phyloP scores from a whole-genome alignment of 2,329 filamentous ascomycete species.

The Ustilaginoidea virens region DNA sequence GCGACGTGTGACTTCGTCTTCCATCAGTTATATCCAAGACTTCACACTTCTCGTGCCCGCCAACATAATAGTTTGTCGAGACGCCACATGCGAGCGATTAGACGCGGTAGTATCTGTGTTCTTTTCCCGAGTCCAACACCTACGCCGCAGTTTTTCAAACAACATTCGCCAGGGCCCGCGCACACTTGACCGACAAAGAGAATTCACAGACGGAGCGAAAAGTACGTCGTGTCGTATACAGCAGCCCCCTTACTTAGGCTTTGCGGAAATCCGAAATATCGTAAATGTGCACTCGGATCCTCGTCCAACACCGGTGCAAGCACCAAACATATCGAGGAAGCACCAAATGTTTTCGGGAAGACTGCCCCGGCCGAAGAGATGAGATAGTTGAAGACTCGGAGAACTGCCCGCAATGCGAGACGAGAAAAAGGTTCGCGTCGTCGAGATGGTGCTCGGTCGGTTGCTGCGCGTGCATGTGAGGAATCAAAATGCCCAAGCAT shows the following conservation, averaged over 20 bases:
- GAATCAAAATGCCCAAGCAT: neutral
- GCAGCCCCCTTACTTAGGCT: neutral
- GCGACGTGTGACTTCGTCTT: no score
- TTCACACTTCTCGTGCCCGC: no score
- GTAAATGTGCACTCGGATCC: slow-evolving; percentile 18
- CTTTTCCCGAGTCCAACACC: no score
- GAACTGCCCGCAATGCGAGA: slow-evolving; percentile 20
- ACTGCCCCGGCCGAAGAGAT: slow-evolving; percentile 16
- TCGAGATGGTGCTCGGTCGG: slow-evolving; percentile 22
- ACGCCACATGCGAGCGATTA: no score
- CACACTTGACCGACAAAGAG: no score
- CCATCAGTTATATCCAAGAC: no score
- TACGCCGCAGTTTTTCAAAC: no score
- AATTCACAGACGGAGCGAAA: no score
- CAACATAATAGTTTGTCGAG: no score
- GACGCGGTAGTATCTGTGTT: no score
- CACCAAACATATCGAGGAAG: slow-evolving; percentile 19
- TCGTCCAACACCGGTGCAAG: slow-evolving; percentile 21
- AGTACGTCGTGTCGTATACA: no score
- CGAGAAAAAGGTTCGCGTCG: slow-evolving; percentile 14
- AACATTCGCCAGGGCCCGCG: no score
- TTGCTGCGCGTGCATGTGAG: slow-evolving; percentile 16
- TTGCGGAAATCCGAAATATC: neutral
- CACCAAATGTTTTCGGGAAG: slow-evolving; percentile 18
- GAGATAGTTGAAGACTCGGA: slow-evolving; percentile 15